phyloP scores from a whole-genome alignment of 768 basidiomycete species.

The Amanita pallidorosea region DNA sequence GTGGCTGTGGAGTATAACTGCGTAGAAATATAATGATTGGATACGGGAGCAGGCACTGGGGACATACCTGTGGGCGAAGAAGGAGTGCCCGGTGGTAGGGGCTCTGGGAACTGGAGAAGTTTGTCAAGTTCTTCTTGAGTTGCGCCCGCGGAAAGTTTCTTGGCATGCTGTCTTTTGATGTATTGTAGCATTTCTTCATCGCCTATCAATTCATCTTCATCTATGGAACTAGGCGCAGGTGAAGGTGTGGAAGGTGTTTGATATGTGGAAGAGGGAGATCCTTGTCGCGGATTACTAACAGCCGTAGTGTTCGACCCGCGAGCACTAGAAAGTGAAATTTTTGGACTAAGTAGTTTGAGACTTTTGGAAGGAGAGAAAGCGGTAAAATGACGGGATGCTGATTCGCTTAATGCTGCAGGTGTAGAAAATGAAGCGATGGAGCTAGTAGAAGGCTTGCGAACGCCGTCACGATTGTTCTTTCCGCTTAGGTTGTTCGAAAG shows the following conservation, averaged over 20 bases:
- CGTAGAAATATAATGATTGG: slow-evolving; percentile 3
- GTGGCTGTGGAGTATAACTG: slow-evolving; percentile 56
- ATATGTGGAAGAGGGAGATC: slow-evolving; percentile 59
- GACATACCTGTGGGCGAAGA: slow-evolving; percentile 60
- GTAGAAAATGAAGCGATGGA: slow-evolving; percentile 65
- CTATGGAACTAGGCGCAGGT: slow-evolving; percentile 63
- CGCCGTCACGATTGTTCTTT: slow-evolving; percentile 69
- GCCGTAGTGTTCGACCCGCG: slow-evolving; percentile 29
- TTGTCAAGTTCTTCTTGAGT: slow-evolving; percentile 83
- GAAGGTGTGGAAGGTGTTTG: slow-evolving; percentile 80
- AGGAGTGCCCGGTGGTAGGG: slow-evolving; percentile 57
- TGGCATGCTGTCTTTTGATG: slow-evolving; percentile 81
- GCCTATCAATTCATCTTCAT: slow-evolving; percentile 80
- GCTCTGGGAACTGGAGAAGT: slow-evolving; percentile 88
- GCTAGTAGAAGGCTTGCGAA: slow-evolving; percentile 76
- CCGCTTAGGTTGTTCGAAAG: slow-evolving; percentile 33
- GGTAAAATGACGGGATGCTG: slow-evolving; percentile 58
- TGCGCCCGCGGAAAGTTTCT: slow-evolving; percentile 74
- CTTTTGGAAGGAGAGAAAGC: slow-evolving; percentile 80
- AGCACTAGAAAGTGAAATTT: slow-evolving; percentile 51
- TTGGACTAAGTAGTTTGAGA: slow-evolving; percentile 72
- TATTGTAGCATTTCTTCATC: slow-evolving; percentile 98
- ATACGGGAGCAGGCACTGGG: background rate
- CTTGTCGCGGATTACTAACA: slow-evolving; percentile 38
- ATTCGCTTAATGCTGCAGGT: slow-evolving; percentile 30